Percentiles rank a stretch among this genome's conserved stretches.
phyloP scores from a whole-genome alignment of 2,329 filamentous ascomycete genomes.

The Ilyonectria mors-panacis region DNA sequence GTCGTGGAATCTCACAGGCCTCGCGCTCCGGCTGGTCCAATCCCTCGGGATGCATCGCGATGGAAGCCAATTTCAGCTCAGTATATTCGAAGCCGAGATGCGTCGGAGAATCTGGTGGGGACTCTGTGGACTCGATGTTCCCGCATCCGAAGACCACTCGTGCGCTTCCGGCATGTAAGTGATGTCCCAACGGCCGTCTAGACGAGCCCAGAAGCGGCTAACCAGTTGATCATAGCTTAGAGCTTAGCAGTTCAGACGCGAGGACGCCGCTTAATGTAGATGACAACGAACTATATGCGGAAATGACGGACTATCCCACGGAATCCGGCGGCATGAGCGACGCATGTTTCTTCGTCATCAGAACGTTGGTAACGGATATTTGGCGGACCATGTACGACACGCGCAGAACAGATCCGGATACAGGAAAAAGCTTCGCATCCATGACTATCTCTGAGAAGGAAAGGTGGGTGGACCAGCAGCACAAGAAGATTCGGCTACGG shows the following conservation, averaged over 20 bases:
- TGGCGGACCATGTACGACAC: conserved; percentile 1
- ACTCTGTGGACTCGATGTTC: background rate
- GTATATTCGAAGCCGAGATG: conserved; percentile 5
- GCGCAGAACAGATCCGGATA: background rate
- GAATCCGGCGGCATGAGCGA: background rate
- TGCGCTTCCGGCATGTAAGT: conserved; percentile 10
- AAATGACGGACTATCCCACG: background rate
- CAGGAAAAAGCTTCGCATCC: background rate
- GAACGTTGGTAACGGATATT: background rate
- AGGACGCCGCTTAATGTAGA: background rate
- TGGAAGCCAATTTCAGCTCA: background rate
- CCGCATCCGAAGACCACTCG: background rate
- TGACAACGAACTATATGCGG: background rate
- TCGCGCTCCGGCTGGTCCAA: background rate
- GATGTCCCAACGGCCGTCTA: background rate
- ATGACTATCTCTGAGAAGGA: conserved; percentile 5
- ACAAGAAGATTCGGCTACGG: background rate
- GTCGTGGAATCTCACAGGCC: background rate
- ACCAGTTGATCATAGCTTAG: background rate
- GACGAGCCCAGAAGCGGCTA: too few relatives aligned
- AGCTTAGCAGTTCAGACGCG: conserved; percentile 6
- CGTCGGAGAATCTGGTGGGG: background rate
- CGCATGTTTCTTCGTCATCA: background rate
- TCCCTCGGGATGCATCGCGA: conserved; percentile 5
- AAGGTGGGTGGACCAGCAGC: background rate